Percentiles rank a stretch among this genome's conserved stretches.
Conservation (phyloP, 75 land plant genomes). For the Isoetes taiwanensis region DNA sequence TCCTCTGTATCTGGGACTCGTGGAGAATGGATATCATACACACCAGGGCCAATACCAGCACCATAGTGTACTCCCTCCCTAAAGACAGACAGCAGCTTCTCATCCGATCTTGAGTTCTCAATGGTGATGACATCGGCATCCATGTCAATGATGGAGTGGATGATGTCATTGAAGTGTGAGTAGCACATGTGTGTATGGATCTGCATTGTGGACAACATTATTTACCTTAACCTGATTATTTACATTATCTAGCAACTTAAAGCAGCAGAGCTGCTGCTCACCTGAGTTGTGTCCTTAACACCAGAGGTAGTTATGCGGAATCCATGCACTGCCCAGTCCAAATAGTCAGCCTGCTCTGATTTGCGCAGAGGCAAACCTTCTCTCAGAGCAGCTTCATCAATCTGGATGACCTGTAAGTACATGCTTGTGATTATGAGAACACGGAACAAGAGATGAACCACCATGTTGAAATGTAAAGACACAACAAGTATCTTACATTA, state of each 20-base stretch:
- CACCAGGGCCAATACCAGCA: conserved; percentile 1
- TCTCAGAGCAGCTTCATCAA: conserved; percentile 75
- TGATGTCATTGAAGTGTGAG: conserved; percentile 78
- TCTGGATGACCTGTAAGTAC: conserved; percentile 62
- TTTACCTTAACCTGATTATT: too few relatives aligned
- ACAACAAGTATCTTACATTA: conserved; percentile 9
- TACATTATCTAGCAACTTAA: background rate
- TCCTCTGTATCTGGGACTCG: conserved; percentile 63
- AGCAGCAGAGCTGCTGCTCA: background rate
- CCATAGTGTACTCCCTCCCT: conserved; percentile 30
- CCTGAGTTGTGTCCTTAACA: conserved; percentile 78
- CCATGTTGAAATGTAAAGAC: too few relatives aligned
- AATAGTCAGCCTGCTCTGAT: conserved; percentile 56
- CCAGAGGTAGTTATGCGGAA: conserved; percentile 75
- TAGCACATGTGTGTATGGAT: conserved; percentile 55
- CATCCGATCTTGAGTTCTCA: conserved; percentile 48
- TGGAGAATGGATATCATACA: conserved; percentile 18
- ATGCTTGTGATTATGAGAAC: too few relatives aligned
- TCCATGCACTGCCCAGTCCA: conserved; percentile 81
- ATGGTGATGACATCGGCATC: conserved; percentile 61
- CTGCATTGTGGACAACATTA: conserved; percentile 8
- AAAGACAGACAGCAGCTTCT: conserved; percentile 45
- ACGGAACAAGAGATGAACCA: too few relatives aligned
- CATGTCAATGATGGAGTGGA: conserved; percentile 79
- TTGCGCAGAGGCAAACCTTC: conserved; percentile 73